Conservation (phyloP, 768 basidiomycete species). For the Phylloporus arenicola region DNA sequence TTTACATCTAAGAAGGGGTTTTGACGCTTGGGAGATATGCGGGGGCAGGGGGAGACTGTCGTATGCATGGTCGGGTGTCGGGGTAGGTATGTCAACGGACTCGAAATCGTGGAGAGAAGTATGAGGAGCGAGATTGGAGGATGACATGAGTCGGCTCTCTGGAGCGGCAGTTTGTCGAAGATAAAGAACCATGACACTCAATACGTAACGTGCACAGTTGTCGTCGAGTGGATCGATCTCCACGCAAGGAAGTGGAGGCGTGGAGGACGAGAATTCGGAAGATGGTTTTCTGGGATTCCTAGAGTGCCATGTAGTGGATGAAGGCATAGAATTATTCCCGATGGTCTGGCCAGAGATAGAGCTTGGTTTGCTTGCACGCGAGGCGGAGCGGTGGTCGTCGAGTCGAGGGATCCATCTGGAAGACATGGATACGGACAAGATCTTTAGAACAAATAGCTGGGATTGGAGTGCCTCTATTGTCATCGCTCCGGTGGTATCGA, state of each 20-base stretch:
- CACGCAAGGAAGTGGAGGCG: slow-evolving; percentile 40
- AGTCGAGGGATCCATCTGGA: slow-evolving; percentile 60
- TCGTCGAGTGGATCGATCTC: slow-evolving; percentile 79
- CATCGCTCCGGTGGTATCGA: slow-evolving; percentile 45
- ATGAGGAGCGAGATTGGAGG: slow-evolving; percentile 56
- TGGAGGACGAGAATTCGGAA: slow-evolving; percentile 34
- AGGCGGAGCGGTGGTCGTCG: slow-evolving; percentile 38
- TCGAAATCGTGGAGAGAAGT: slow-evolving; percentile 71
- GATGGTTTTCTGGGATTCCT: slow-evolving; percentile 36
- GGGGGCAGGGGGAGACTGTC: slow-evolving; percentile 31
- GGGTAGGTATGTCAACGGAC: slow-evolving; percentile 39
- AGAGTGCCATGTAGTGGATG: slow-evolving; percentile 21
- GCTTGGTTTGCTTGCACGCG: slow-evolving; percentile 38
- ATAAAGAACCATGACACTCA: slow-evolving; percentile 80
- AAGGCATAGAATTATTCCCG: slow-evolving; percentile 29
- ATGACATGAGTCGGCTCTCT: slow-evolving; percentile 53
- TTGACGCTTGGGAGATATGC: slow-evolving; percentile 37
- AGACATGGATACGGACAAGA: slow-evolving; percentile 71
- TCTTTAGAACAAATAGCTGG: slow-evolving; percentile 79
- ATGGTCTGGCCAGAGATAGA: slow-evolving; percentile 29
- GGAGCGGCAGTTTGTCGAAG: slow-evolving; percentile 63
- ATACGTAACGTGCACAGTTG: slow-evolving; percentile 70
- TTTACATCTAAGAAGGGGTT: slow-evolving; percentile 30
- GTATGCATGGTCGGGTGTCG: slow-evolving; percentile 14
- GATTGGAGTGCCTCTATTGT: slow-evolving; percentile 78